These are phyloP conservation scores for Mercurialis annua DNA, from an alignment of 345 rosid species.

Conservation along the genomic window DNA sequence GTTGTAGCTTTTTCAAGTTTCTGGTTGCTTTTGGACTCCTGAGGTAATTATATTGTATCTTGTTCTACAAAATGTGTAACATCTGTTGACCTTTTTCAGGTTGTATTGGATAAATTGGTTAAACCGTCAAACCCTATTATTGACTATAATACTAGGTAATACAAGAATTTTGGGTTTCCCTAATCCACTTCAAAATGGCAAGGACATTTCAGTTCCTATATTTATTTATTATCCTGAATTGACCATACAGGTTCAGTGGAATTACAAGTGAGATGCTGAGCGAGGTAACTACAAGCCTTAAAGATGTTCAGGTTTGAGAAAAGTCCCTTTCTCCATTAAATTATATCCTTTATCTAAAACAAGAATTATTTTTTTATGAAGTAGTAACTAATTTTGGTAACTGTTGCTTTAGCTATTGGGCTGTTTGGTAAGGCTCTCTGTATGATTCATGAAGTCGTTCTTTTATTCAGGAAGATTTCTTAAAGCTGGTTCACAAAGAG, in stretches of 20 bases:
- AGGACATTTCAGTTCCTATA: neutral
- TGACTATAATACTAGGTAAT: slow-evolving; percentile 87
- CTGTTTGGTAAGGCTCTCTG: slow-evolving; percentile 1
- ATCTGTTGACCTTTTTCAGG: slow-evolving; percentile 41
- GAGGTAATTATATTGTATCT: neutral
- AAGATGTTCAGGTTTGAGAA: slow-evolving; percentile 72
- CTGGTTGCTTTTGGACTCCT: neutral
- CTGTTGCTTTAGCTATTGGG: neutral
- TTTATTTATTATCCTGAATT: neutral
- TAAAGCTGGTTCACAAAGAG: slow-evolving; percentile 75
- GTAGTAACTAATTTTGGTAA: neutral
- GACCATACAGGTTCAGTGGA: slow-evolving; percentile 76
- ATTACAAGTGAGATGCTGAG: slow-evolving; percentile 77
- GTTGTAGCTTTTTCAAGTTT: neutral
- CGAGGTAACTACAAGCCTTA: slow-evolving; percentile 69
- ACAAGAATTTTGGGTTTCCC: neutral
- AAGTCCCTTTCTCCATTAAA: neutral
- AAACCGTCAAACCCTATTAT: slow-evolving; percentile 70
- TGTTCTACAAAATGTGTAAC: neutral
- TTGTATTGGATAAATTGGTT: slow-evolving; percentile 81
- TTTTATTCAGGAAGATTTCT: slow-evolving; percentile 68
- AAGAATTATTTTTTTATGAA: no score
- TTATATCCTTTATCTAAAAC: no score
- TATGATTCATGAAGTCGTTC: slow-evolving; percentile 28
- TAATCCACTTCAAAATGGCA: neutral